Base-by-base conservation (phyloP, 1,284 basidiomycete genomes). In the Sporisorium sorghi region DNA sequence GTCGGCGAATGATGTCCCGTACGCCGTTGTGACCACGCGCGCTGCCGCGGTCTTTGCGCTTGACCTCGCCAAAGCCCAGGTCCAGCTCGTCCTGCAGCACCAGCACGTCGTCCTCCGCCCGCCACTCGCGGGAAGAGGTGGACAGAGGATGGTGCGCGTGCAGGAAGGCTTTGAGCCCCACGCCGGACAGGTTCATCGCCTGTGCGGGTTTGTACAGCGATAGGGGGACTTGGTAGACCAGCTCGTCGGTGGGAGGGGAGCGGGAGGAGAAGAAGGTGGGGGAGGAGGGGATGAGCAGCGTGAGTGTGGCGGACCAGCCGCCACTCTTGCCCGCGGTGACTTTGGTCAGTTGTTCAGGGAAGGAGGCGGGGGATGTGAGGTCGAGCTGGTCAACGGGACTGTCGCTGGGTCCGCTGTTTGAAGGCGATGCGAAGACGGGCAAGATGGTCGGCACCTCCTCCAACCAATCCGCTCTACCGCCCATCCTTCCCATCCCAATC, bases 71-170 rank as follows among this genome's bases (percentile, higher is more conserved):
- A 30, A 74, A 74, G 3, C n/a, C 21, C 2, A 62, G 48, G 19
- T 69, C 66, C 1, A 74, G 66, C 24, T 74, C 72, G 48, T 74
- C 72, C 28, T 74, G 72, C 4, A 74, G 56, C 2, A 74, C 56
- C 0, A 74, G 48, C 1, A 69, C 24, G 30, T 73, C 50, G 23
- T 53, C 47, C 1, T 17, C 12, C 1, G 32, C 8, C 49, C 53
- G 24, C 1, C 30, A 8, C 8, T 15, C 15, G 12, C 24, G 33
- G 23, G 26, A 7, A 15, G 52, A 1, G 23, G 50, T 10, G 11
- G 17, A 32, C 6, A 24, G 9, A 1, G 57, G 37, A 28, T 58
- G 42, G 30, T 61, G 54, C 0, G 58, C 19, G 11, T 19, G 3
- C 33, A 69, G 61, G 46, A 63, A 66, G 0, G 47, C 32, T 8